These are phyloP conservation scores for Adansonia madagascariensis DNA, from an alignment of 441 rosid species.

Conservation along the genomic window DNA sequence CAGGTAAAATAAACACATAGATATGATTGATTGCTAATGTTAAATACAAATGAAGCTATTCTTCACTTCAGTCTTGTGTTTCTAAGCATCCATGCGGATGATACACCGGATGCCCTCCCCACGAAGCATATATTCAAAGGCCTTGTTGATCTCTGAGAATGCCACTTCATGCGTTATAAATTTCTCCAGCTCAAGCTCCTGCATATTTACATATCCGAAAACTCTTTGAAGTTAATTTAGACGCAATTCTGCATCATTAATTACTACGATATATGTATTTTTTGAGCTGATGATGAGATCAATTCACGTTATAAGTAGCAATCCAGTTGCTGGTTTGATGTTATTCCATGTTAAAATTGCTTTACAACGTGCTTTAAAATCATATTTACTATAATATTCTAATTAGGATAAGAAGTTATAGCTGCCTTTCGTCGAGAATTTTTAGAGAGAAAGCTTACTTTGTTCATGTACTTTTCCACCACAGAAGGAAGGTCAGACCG, in stretches of 20 bases:
- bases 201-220: neutral
- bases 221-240: too few relatives aligned
- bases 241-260: too few relatives aligned
- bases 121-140: constrained; percentile 40
- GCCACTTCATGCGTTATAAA: constrained; percentile 39
- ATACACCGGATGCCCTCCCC: constrained; percentile 45
- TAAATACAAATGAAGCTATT: neutral
- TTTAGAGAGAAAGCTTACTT: constrained; percentile 41
- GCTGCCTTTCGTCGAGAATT: neutral
- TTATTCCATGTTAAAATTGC: neutral
- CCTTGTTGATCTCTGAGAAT: constrained; percentile 43
- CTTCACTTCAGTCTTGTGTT: neutral
- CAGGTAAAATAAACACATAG: neutral
- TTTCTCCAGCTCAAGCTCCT: constrained; percentile 44
- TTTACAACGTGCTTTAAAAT: neutral
- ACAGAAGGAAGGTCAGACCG: constrained; percentile 76
- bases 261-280: neutral
- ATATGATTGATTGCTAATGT: neutral
- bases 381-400: neutral
- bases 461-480: constrained; percentile 80
- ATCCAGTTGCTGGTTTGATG: neutral
- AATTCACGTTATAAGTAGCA: neutral
- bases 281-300: neutral
- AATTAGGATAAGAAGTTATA: neutral
- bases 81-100: neutral